Evolutionary conservation across 2,329 filamentous ascomycete genomes (phyloP), one percentile per base, ranked within the genome.

Genomic region (Monilinia fructigena): DNA sequence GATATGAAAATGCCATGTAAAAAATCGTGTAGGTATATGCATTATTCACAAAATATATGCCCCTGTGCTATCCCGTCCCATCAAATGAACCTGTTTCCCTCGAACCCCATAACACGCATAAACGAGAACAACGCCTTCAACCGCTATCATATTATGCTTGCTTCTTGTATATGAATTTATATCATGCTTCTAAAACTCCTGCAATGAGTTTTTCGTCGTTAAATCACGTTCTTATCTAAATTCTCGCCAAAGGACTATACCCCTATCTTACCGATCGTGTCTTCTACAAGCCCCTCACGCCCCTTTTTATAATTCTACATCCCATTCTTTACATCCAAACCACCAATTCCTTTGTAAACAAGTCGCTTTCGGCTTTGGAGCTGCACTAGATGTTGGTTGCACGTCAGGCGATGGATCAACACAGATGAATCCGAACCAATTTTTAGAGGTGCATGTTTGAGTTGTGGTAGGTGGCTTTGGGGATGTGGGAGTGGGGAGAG

Each of bases 351-450:
- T 63, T 58, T 64, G 55, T 10, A 72, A 47, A 62, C 74, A 76
- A 42, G 70, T 68, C n/a, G 67, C 56, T 40, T 69, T 66, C 2
- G 64, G 50, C 31, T 63, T 52, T 8, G 71, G 66, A 14, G 63
- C 35, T 1, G 63, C 47, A 18, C 61, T 48, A 26, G 70, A 55
- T 23, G 70, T 71, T 35, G 72, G 68, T 31, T 66, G 68, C 18
- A 26, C 35, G 28, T 67, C 67, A 2, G 74, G 70, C 11, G 69
- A 72, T 23, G 74, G 71, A 69, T 75, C 74, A 31, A 70, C 68
- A 54, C 74, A 75, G 14, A 75, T 68, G 14, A 75, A 60, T 6
- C 74, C 74, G 28, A 75, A 75, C 72, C 72, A 75, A 42, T 68
- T 71, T 38, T 68, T 69, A 26, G 70, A 73, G 1, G 71, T 74